phyloP scores from a whole-genome alignment of 2,329 filamentous ascomycete species.

The Pestalotiopsis sp. region DNA sequence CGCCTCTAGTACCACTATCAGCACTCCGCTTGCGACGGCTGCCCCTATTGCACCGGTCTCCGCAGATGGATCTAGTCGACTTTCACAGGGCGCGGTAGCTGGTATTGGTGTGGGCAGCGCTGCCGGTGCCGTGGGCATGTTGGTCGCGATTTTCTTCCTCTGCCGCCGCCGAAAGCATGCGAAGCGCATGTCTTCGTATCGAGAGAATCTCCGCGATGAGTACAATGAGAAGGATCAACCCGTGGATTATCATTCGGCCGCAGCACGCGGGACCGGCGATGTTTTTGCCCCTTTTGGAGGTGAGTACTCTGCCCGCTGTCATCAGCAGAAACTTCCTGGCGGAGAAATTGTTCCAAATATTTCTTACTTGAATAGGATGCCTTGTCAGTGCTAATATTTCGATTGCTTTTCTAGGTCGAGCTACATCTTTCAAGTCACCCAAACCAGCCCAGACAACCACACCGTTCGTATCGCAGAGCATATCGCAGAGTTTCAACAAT shows the following conservation, averaged over 20 bases:
- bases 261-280: constrained; percentile 24
- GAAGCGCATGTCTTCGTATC: constrained; percentile 17
- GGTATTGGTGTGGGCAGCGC: constrained; percentile 23
- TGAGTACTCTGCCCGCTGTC: constrained; percentile 24
- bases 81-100: constrained; percentile 16
- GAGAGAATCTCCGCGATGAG: constrained; percentile 12
- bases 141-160: constrained; percentile 22
- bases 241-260: constrained; percentile 2
- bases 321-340: too few species aligned
- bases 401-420: constrained; percentile 6
- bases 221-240: constrained; percentile 16
- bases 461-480: not conserved
- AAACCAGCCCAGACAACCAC: not conserved
- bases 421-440: not conserved
- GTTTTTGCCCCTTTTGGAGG: constrained; percentile 50
- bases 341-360: not conserved
- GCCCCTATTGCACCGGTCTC: constrained; percentile 1
- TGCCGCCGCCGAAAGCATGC: constrained; percentile 22
- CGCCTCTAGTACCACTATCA: not conserved
- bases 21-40: not conserved
- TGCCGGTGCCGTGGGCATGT: constrained; percentile 17
- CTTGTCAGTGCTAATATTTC: not conserved
- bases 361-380: not conserved
- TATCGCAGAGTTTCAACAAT: not conserved
- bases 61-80: not conserved